Evolutionary conservation across 352 stramenopile species (phyloP).

Genomic region (Phytophthora pluvialis): DNA sequence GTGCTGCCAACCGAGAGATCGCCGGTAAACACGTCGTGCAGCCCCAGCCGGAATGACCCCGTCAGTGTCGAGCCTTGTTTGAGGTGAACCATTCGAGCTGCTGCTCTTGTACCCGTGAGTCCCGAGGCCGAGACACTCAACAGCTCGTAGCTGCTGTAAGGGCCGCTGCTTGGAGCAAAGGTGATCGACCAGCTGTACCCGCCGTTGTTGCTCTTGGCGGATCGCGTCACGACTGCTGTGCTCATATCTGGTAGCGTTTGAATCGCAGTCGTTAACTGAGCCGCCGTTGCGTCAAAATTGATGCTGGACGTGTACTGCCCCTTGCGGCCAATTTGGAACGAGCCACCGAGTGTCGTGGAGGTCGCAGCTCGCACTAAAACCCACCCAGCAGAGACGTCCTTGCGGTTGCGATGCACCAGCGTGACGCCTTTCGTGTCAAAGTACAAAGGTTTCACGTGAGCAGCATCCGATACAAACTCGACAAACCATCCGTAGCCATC

Average conservation of each 20-base stretch:
- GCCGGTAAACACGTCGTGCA: neutral
- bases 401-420: slow-evolving; percentile 24
- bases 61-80: neutral
- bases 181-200: slow-evolving; percentile 3
- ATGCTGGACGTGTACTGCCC: slow-evolving; percentile 44
- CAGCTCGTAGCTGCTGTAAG: neutral
- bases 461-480: slow-evolving; percentile 53
- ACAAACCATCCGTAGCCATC: slow-evolving; percentile 61
- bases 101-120: neutral
- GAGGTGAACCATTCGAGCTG: neutral
- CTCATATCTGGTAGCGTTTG: neutral
- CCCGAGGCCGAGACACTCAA: neutral
- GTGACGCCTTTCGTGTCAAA: slow-evolving; percentile 30
- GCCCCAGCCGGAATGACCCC: neutral
- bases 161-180: neutral
- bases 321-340: slow-evolving; percentile 46
- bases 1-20: neutral
- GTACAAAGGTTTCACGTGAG: slow-evolving; percentile 20
- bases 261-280: slow-evolving; percentile 1
- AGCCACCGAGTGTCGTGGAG: slow-evolving; percentile 37
- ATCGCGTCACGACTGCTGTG: slow-evolving; percentile 1
- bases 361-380: slow-evolving; percentile 38
- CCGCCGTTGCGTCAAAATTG: slow-evolving; percentile 38
- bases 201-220: neutral
- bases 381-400: slow-evolving; percentile 34